A percentile compares a stretch with the other conserved stretches of the same genome.
Evolutionary conservation across 2,329 filamentous ascomycete genomes (phyloP).

Genomic region (Botrytis medusae): DNA sequence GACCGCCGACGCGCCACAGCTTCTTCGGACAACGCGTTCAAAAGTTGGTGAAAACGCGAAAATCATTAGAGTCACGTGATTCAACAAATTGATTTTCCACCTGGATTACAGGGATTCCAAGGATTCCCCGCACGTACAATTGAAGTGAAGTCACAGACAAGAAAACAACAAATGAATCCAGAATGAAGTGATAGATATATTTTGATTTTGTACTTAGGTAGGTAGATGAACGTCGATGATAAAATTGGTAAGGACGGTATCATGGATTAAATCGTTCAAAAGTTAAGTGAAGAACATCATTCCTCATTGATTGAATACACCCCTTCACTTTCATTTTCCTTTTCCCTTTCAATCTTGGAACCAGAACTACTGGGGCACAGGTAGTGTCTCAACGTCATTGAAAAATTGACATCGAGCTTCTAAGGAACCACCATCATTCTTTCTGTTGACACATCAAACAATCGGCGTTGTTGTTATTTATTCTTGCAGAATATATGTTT

Average conservation of each 20-base stretch:
- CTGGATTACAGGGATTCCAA: no score
- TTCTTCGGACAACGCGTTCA: background rate
- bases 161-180: background rate
- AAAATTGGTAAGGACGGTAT: background rate
- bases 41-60: background rate
- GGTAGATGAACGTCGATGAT: background rate
- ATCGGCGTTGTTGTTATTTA: background rate
- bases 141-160: background rate
- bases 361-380: background rate
- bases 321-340: background rate
- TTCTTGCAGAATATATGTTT: background rate
- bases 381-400: conserved; percentile 4
- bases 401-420: background rate
- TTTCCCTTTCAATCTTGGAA: background rate
- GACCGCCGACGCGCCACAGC: background rate
- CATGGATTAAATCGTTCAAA: background rate
- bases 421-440: background rate
- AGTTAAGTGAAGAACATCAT: no score
- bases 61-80: background rate
- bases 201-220: background rate
- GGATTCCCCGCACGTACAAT: background rate
- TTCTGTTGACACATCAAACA: background rate
- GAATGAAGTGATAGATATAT: background rate
- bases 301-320: no score
- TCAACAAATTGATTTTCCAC: accelerated